Evolutionary conservation across 2,329 filamentous ascomycete species (phyloP), one percentile per base, ranked within the genome.

Genomic region (Cordyceps cateniannulata): DNA sequence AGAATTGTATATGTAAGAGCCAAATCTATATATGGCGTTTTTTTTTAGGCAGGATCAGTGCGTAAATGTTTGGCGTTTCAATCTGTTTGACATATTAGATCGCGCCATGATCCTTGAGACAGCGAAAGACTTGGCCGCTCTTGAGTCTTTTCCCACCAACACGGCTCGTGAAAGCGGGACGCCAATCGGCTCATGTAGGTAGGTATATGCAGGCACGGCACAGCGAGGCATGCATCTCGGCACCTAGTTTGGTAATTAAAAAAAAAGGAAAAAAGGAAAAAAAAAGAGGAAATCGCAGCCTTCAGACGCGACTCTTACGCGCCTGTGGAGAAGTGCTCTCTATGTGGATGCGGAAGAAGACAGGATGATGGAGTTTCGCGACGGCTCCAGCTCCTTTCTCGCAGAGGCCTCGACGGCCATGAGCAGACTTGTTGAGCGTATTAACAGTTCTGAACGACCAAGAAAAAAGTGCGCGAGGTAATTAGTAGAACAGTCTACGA

Each of bases 401-500:
- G 24, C 20, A n/a, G 59, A 50, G 25, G 40, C 51, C 20, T 61
- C 59, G 10, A 61, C 59, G 14, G 59, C 59, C 24, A 61, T 53
- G 10, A 61, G 25, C 32, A 61, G 51, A n/a, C 51, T 61, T 42
- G 59, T 56, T 24, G 59, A 55, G 29, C 50, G 59, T 3, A 61
- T 32, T 6, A 56, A 25, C 6, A 61, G 45, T 32, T 61, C 51
- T 61, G 20, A 14, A 27, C 18, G 18, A 24, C 4, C 1, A 16
- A 49, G 22, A 18, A 6, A 10, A 14, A 22, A 32, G n/a, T n/a
- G 3, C 40, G 40, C 40, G 8, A 42, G 20, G 22, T 18, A 32
- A 35, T 45, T 52, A 44, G 25, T 20, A 8, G 7, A 44, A 25
- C 22, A 25, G 10, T 44, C 25, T 18, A 22, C 9, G 7, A 27